Conservation (phyloP, 345 rosid species). For the Trapa bicornis region DNA sequence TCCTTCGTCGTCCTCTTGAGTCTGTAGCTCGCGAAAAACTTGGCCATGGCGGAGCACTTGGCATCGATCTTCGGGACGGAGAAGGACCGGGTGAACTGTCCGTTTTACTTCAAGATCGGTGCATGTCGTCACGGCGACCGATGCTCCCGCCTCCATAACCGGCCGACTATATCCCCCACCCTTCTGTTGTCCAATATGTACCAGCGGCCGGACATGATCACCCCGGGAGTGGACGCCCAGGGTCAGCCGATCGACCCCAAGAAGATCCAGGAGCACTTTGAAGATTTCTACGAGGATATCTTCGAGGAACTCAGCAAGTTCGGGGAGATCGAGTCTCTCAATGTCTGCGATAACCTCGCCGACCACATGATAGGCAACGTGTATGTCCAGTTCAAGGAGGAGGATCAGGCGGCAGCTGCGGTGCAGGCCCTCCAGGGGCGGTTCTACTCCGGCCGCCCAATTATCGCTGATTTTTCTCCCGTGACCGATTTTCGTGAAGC, state of each 20-base stretch:
- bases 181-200: conserved; percentile 73
- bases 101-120: conserved; percentile 81
- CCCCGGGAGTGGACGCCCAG: conserved; percentile 60
- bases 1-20: neutral
- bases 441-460: conserved; percentile 83
- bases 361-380: conserved; percentile 93
- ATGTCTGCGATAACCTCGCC: conserved; percentile 81
- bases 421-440: conserved; percentile 66
- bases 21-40: neutral
- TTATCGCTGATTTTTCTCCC: conserved; percentile 86
- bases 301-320: conserved; percentile 83
- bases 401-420: conserved; percentile 89
- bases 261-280: conserved; percentile 69
- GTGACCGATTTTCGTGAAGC: conserved; percentile 92
- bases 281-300: conserved; percentile 74
- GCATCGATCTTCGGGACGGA: conserved; percentile 84
- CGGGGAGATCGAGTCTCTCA: conserved; percentile 81
- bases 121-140: conserved; percentile 88
- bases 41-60: conserved; percentile 84
- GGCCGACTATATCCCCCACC: conserved; percentile 72
- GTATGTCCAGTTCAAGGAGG: conserved; percentile 79
- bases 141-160: conserved; percentile 80
- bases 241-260: conserved; percentile 55
- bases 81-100: conserved; percentile 80
- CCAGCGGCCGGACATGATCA: conserved; percentile 81